Evolutionary conservation across 345 rosid species (phyloP), one percentile per base, ranked within the genome.

Genomic region (Anastatica hierochuntica): DNA sequence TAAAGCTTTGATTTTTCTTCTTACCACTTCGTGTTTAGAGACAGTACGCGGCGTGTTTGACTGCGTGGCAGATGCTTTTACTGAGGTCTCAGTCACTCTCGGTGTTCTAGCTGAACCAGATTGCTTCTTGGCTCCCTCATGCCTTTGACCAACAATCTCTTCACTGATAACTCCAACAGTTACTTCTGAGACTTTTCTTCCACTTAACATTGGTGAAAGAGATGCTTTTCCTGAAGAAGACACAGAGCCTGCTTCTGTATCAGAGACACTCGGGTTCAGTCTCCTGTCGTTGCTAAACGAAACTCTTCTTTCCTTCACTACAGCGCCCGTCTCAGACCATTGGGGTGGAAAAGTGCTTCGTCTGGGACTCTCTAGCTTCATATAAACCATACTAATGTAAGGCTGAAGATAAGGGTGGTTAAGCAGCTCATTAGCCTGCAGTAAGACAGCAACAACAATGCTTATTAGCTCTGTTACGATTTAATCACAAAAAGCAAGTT

Each of bases 361-460:
- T 49, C 94, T 65, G 6, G 84, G 95, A 63, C 69, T 74, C 67
- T 72, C 86, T 30, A 79, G 68, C 74, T 81, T 92, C 46, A 74
- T 71, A 67, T 88, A 82, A 51, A 88, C 72, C 69, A 78, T 72
- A 30, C 65, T 82, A 21, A 85, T 78, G 62, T 76, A 76, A 38
- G 90, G 90, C 53, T 81, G 90, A 58, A 92, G 98, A 74, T 82
- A 80, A 7, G 90, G 88, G 62, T 85, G 90, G 67, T 66, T 55
- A 15, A 92, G 95, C 73, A 92, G 76, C 71, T 85, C 96, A 11
- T 76, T 85, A 53, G 96, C 98, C 98, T 90, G 84, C 56, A 58
- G 27, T 15, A 12, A 33, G 17, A 49, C 31, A 33, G 6, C 6
- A 24, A 39, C 42, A 38, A 40, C 23, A 14, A 38, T 38, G 48